phyloP scores from a whole-genome alignment of 2,329 filamentous ascomycete species.

The Aspergillus bombycis region DNA sequence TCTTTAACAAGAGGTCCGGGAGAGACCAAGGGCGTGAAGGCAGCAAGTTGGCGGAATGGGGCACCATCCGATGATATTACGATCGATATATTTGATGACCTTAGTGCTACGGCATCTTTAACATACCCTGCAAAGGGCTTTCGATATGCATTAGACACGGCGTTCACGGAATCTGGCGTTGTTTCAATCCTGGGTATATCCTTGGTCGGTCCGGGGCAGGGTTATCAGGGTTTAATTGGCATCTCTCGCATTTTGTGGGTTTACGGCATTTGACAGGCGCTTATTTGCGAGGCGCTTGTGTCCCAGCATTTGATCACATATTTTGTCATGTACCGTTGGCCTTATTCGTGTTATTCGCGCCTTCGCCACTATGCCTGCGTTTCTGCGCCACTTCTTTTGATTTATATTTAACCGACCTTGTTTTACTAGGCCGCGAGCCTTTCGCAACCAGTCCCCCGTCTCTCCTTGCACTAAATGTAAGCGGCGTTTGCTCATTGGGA shows the following conservation, averaged over 20 bases:
- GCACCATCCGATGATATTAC: conserved; percentile 68
- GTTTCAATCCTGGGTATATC: conserved; percentile 24
- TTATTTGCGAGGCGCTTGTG: conserved; percentile 18
- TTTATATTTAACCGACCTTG: conserved; percentile 11
- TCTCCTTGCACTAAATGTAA: conserved; percentile 26
- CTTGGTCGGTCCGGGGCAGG: conserved; percentile 30
- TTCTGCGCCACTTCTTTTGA: conserved; percentile 15
- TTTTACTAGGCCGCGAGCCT: conserved; percentile 5
- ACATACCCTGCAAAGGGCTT: conserved; percentile 19
- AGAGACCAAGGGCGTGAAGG: conserved; percentile 68
- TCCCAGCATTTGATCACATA: conserved; percentile 22
- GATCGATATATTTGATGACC: conserved; percentile 11
- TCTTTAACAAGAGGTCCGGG: conserved; percentile 82
- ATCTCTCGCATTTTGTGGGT: conserved; percentile 35
- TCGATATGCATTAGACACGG: conserved; percentile 39
- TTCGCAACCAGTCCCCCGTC: conserved; percentile 11
- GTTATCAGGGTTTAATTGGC: conserved; percentile 28
- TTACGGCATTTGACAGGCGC: conserved; percentile 29
- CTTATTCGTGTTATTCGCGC: conserved; percentile 13
- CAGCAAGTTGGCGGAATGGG: conserved; percentile 74
- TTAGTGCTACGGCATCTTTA: conserved; percentile 18
- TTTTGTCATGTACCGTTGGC: conserved; percentile 24
- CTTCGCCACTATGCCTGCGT: conserved; percentile 12
- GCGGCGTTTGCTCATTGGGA: conserved; percentile 27
- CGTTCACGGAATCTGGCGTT: conserved; percentile 35